Percentiles rank a stretch among this genome's conserved stretches.
Conservation (phyloP, 768 basidiomycete species). For the Inosperma sp. region DNA sequence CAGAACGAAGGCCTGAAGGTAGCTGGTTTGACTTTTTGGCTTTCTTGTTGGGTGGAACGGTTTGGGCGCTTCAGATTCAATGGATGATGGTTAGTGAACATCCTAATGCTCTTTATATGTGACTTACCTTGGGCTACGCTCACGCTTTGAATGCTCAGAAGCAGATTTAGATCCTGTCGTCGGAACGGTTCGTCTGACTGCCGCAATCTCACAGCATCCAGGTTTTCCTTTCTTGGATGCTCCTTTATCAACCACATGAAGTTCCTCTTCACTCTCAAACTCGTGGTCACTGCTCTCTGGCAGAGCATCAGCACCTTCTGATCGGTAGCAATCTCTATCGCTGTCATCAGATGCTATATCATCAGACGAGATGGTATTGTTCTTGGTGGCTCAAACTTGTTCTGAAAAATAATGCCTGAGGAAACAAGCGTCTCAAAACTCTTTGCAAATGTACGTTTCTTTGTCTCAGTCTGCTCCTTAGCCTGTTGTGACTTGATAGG, state of each 20-base stretch:
- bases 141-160: neutral
- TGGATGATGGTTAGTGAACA: neutral
- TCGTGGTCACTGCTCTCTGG: neutral
- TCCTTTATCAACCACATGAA: no score
- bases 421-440: neutral
- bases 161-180: neutral
- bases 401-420: neutral
- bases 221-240: neutral
- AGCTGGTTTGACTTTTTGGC: conserved; percentile 1
- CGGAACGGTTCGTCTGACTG: neutral
- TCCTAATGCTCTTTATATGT: neutral
- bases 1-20: neutral
- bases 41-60: neutral
- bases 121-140: neutral
- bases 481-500: neutral
- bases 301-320: neutral
- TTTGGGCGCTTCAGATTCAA: neutral
- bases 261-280: conserved; percentile 1
- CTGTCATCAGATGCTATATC: conserved; percentile 1
- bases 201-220: neutral
- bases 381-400: neutral
- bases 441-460: neutral
- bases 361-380: neutral
- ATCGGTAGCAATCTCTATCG: neutral
- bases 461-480: neutral